Conservation (phyloP, 805 yeast species). For the Zygosaccharomyces rouxii region DNA sequence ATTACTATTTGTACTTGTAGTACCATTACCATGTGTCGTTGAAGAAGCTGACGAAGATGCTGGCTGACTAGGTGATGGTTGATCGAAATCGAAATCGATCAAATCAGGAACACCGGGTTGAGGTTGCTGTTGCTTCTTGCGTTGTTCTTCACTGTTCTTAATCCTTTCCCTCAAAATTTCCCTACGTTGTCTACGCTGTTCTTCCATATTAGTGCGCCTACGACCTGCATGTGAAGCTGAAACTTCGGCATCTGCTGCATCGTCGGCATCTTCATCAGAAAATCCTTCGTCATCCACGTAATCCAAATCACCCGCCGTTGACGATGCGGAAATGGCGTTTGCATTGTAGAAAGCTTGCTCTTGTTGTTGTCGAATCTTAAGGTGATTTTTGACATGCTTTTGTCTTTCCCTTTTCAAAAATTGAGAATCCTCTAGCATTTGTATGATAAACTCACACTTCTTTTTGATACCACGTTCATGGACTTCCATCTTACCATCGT, state of each 20-base stretch:
- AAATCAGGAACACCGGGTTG: slow-evolving; percentile 30
- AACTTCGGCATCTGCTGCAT: slow-evolving; percentile 8
- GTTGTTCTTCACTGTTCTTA: slow-evolving; percentile 31
- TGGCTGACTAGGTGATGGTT: not conserved
- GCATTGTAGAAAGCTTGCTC: slow-evolving; percentile 21
- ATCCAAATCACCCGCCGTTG: slow-evolving; percentile 15
- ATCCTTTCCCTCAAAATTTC: slow-evolving; percentile 36
- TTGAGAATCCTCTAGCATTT: slow-evolving; percentile 28
- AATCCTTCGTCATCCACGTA: slow-evolving; percentile 21
- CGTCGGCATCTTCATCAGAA: slow-evolving; percentile 15
- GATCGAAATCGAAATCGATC: slow-evolving; percentile 27
- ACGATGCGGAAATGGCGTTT: slow-evolving; percentile 10
- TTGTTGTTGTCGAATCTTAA: slow-evolving; percentile 29
- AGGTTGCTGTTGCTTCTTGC: slow-evolving; percentile 25
- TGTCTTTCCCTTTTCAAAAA: slow-evolving; percentile 31
- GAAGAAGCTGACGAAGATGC: not conserved
- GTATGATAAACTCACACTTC: slow-evolving; percentile 32
- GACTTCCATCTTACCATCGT: slow-evolving; percentile 38
- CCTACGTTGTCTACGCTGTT: slow-evolving; percentile 37
- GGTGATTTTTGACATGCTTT: slow-evolving; percentile 28
- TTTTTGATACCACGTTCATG: slow-evolving; percentile 37
- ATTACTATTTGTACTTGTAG: slow-evolving; percentile 8
- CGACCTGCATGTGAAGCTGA: slow-evolving; percentile 17
- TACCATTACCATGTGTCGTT: slow-evolving; percentile 5
- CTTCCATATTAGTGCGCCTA: slow-evolving; percentile 29